phyloP scores from a whole-genome alignment of 768 basidiomycete species.

The Thelephora aurantiotincta region DNA sequence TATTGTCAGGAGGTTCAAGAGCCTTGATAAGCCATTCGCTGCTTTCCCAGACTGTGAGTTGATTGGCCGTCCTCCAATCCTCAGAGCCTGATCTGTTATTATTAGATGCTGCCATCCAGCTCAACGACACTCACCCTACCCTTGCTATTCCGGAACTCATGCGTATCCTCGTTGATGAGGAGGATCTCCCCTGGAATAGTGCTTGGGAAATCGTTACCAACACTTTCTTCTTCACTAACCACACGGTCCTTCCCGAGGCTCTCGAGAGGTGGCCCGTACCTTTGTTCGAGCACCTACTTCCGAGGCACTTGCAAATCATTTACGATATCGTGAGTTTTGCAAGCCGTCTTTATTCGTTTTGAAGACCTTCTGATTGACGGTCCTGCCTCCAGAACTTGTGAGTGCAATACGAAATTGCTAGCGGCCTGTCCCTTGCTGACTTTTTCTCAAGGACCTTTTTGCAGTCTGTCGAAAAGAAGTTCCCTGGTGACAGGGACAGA shows the following conservation, averaged over 20 bases:
- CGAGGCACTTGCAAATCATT: slow-evolving; percentile 86
- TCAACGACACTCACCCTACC: slow-evolving; percentile 96
- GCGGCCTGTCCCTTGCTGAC: not conserved
- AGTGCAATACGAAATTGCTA: slow-evolving; percentile 7
- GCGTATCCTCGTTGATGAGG: slow-evolving; percentile 86
- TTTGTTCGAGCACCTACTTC: slow-evolving; percentile 72
- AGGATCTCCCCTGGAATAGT: slow-evolving; percentile 66
- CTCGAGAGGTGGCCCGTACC: slow-evolving; percentile 78
- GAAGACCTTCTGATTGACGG: not conserved
- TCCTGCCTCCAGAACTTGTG: slow-evolving; percentile 31
- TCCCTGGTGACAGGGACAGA: slow-evolving; percentile 74
- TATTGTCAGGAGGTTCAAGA: slow-evolving; percentile 87
- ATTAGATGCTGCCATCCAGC: slow-evolving; percentile 77
- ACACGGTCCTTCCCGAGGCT: slow-evolving; percentile 73
- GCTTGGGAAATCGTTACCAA: slow-evolving; percentile 87
- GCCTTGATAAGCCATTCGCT: slow-evolving; percentile 64
- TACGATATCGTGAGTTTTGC: slow-evolving; percentile 66
- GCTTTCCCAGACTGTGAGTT: slow-evolving; percentile 72
- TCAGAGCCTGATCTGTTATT: slow-evolving; percentile 3
- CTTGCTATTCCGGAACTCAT: slow-evolving; percentile 91
- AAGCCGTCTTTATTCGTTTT: not conserved
- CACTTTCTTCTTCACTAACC: slow-evolving; percentile 94
- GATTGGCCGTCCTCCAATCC: not conserved
- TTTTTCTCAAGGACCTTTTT: slow-evolving; percentile 40
- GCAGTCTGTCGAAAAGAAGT: slow-evolving; percentile 81